These are phyloP conservation scores for Harringtonia aguacate DNA, from an alignment of 2,329 filamentous ascomycete genomes.

Conservation along the genomic window DNA sequence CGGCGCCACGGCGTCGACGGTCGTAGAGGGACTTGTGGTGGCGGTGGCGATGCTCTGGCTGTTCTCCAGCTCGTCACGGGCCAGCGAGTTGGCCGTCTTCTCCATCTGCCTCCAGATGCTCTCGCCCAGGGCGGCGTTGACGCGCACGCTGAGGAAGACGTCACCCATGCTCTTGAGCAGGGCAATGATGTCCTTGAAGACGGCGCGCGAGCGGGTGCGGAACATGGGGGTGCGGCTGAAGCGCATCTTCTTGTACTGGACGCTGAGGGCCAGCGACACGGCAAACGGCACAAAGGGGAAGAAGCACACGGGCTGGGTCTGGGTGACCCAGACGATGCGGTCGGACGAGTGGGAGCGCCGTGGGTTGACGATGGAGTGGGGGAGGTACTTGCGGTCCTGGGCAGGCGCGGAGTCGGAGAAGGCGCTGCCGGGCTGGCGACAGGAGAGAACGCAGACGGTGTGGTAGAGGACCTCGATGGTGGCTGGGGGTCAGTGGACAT, in stretches of 20 bases:
- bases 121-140: slow-evolving; percentile 44
- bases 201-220: slow-evolving; percentile 39
- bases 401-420: slow-evolving; percentile 24
- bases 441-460: slow-evolving; percentile 52
- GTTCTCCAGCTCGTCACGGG: slow-evolving; percentile 10
- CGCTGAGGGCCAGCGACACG: slow-evolving; percentile 48
- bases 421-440: slow-evolving; percentile 31
- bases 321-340: slow-evolving; percentile 43
- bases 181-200: slow-evolving; percentile 43
- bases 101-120: slow-evolving; percentile 46
- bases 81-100: slow-evolving; percentile 35
- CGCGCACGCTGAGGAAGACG: slow-evolving; percentile 46
- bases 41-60: not conserved
- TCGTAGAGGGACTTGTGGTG: not conserved
- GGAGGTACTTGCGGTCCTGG: slow-evolving; percentile 26
- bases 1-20: not conserved
- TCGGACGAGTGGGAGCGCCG: slow-evolving; percentile 47
- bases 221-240: slow-evolving; percentile 50
- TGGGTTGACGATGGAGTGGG: slow-evolving; percentile 40
- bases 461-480: slow-evolving; percentile 55
- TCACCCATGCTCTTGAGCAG: slow-evolving; percentile 41
- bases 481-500: slow-evolving; percentile 22
- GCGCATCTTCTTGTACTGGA: slow-evolving; percentile 54
- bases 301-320: slow-evolving; percentile 38
- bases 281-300: slow-evolving; percentile 52